phyloP scores from a whole-genome alignment of 192 early-diverging fungal genomes.

The Coemansia biformis region DNA sequence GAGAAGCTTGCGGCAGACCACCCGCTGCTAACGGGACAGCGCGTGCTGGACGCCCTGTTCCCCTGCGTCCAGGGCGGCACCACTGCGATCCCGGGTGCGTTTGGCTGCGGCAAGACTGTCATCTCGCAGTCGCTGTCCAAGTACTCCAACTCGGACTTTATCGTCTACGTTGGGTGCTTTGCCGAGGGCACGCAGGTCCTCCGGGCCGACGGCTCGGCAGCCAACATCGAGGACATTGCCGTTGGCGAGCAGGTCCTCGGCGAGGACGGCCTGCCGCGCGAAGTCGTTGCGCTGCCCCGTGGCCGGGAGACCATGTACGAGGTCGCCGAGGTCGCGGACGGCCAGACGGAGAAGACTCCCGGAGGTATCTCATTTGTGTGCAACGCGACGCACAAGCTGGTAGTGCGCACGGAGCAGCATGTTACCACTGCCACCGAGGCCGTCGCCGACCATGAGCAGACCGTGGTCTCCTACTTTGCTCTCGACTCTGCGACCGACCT shows the following conservation, averaged over 20 bases:
- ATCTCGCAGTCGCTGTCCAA: conserved; percentile 99
- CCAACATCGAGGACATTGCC: conserved; percentile 26
- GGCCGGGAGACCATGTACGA: conserved; percentile 44
- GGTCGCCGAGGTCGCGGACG: conserved; percentile 8
- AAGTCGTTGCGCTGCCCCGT: conserved; percentile 39
- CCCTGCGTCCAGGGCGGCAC: conserved; percentile 99
- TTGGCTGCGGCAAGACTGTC: conserved; percentile 99
- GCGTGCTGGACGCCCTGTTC: conserved; percentile 97
- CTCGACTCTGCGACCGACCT: neutral
- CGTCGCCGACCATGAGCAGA: conserved; percentile 2
- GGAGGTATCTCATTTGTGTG: conserved; percentile 25
- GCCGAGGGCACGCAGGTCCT: conserved; percentile 57
- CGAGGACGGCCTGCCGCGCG: conserved; percentile 36
- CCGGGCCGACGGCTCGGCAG: conserved; percentile 48
- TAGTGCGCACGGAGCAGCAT: conserved; percentile 27
- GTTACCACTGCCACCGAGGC: no score
- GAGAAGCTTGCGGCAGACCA: conserved; percentile 94
- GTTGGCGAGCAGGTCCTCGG: conserved; percentile 40
- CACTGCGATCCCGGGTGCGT: conserved; percentile 98
- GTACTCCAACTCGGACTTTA: conserved; percentile 99
- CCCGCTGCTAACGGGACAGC: conserved; percentile 96
- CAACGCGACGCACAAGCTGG: conserved; percentile 39
- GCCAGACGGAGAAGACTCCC: neutral
- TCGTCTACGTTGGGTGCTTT: conserved; percentile 93
- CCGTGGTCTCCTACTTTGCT: conserved; percentile 23